These are phyloP conservation scores for Hyphopichia homilentoma DNA, from an alignment of 805 yeast species.

Conservation along the genomic window DNA sequence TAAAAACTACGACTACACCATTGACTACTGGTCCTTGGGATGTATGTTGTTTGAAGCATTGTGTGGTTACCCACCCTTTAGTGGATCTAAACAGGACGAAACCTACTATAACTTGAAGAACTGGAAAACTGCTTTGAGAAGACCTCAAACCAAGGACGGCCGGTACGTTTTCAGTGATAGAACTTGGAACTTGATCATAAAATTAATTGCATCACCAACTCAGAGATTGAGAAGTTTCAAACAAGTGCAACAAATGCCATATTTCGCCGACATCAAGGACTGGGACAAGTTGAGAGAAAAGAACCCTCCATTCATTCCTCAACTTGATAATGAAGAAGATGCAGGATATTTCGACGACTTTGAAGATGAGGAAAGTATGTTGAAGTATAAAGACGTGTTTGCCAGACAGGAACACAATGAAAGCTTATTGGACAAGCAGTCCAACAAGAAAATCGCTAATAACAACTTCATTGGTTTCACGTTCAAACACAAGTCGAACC, in stretches of 20 bases:
- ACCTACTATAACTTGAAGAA: conserved; percentile 90
- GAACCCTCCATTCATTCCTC: conserved; percentile 95
- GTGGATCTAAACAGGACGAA: conserved; percentile 91
- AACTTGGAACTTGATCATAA: conserved; percentile 85
- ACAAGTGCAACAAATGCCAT: conserved; percentile 75
- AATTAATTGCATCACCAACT: conserved; percentile 75
- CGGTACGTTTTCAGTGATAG: conserved; percentile 91
- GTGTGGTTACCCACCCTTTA: conserved; percentile 96
- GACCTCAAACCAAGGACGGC: conserved; percentile 92
- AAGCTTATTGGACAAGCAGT: conserved; percentile 56
- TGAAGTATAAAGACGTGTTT: conserved; percentile 94
- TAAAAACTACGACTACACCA: conserved; percentile 87
- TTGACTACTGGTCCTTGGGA: conserved; percentile 98
- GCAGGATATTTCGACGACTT: conserved; percentile 99
- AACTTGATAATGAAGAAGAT: conserved; percentile 93
- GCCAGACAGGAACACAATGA: conserved; percentile 87
- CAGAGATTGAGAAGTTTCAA: conserved; percentile 73
- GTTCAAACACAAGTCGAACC: conserved; percentile 75
- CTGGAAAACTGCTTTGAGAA: conserved; percentile 82
- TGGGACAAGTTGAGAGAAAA: conserved; percentile 67
- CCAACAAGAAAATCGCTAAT: conserved; percentile 46
- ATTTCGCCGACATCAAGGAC: conserved; percentile 73
- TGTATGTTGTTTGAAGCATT: conserved; percentile 95
- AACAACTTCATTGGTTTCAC: conserved; percentile 89
- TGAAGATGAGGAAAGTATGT: conserved; percentile 94